phyloP scores from a whole-genome alignment of 805 yeast genomes.

The Lipomyces spencermartinsiae region DNA sequence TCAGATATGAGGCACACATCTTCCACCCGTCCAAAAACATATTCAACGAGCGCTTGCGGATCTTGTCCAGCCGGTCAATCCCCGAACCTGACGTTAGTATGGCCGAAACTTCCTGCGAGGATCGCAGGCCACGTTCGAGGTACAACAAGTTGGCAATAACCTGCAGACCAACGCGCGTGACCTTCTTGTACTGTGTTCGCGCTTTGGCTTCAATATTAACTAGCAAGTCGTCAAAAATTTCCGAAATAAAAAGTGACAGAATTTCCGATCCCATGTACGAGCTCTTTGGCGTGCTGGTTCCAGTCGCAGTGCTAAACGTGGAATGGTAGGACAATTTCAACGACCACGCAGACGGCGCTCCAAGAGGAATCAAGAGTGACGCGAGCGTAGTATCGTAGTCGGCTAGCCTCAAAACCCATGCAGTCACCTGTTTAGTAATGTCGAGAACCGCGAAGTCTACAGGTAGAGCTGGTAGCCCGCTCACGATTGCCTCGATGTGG shows the following conservation, averaged over 20 bases:
- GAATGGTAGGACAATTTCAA: slow-evolving; percentile 15
- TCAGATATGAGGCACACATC: slow-evolving; percentile 71
- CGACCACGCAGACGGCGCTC: slow-evolving; percentile 32
- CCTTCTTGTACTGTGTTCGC: slow-evolving; percentile 46
- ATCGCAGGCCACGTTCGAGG: slow-evolving; percentile 61
- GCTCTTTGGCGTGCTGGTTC: slow-evolving; percentile 4
- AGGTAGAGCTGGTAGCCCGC: slow-evolving; percentile 56
- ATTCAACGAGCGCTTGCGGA: slow-evolving; percentile 76
- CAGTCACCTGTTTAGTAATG: slow-evolving; percentile 72
- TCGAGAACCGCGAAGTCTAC: slow-evolving; percentile 75
- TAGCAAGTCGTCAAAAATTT: slow-evolving; percentile 76
- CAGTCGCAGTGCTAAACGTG: slow-evolving; percentile 18
- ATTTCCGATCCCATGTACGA: slow-evolving; percentile 43
- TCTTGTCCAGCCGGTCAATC: slow-evolving; percentile 63
- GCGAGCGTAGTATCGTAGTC: slow-evolving; percentile 54
- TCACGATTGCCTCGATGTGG: slow-evolving; percentile 60
- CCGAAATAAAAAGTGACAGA: slow-evolving; percentile 73
- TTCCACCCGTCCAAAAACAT: slow-evolving; percentile 79
- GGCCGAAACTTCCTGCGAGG: slow-evolving; percentile 52
- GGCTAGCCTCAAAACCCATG: slow-evolving; percentile 67
- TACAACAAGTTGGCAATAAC: slow-evolving; percentile 72
- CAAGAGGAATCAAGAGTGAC: slow-evolving; percentile 26
- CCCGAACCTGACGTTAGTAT: slow-evolving; percentile 65
- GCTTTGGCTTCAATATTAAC: slow-evolving; percentile 68
- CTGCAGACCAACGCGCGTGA: slow-evolving; percentile 65